These are phyloP conservation scores for Xylariaceae sp. DNA, from an alignment of 2,329 filamentous ascomycete genomes.

Conservation along the genomic window DNA sequence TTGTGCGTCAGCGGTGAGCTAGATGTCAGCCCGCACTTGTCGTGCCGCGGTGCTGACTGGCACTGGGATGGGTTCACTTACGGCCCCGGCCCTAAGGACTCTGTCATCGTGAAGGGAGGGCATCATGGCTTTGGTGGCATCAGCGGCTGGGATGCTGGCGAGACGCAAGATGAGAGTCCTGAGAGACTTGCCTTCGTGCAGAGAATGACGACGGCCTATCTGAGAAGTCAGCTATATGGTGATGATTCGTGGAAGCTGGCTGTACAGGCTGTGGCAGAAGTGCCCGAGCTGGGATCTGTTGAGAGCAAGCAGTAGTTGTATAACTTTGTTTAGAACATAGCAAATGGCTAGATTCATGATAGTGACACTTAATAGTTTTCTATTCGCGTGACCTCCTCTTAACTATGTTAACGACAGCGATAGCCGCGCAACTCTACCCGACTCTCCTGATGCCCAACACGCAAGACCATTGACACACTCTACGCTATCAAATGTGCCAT, in stretches of 20 bases:
- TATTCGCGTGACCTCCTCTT: too few relatives aligned
- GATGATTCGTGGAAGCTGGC: conserved; percentile 31
- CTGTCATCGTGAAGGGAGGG: conserved; percentile 30
- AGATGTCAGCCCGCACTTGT: conserved; percentile 32
- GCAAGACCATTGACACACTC: conserved; percentile 24
- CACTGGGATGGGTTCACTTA: conserved; percentile 35
- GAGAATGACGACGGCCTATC: conserved; percentile 36
- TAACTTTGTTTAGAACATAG: too few relatives aligned
- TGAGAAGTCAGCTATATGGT: conserved; percentile 34
- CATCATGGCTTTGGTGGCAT: conserved; percentile 38
- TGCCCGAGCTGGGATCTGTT: conserved; percentile 24
- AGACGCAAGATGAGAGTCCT: conserved; percentile 33
- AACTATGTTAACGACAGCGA: neutral
- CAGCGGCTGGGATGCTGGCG: conserved; percentile 34
- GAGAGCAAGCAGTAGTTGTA: conserved; percentile 26
- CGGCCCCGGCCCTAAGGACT: conserved; percentile 31
- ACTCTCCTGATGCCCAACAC: conserved; percentile 32
- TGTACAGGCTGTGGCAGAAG: conserved; percentile 23
- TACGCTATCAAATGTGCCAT: conserved; percentile 31
- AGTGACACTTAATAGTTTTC: too few relatives aligned
- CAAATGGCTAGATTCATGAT: too few relatives aligned
- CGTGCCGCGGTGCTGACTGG: conserved; percentile 34
- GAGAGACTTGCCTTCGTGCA: conserved; percentile 33
- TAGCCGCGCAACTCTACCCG: conserved; percentile 25
- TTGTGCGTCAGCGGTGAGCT: conserved; percentile 38